Evolutionary conservation across 805 yeast species (phyloP).

Genomic region (Candida orba): DNA sequence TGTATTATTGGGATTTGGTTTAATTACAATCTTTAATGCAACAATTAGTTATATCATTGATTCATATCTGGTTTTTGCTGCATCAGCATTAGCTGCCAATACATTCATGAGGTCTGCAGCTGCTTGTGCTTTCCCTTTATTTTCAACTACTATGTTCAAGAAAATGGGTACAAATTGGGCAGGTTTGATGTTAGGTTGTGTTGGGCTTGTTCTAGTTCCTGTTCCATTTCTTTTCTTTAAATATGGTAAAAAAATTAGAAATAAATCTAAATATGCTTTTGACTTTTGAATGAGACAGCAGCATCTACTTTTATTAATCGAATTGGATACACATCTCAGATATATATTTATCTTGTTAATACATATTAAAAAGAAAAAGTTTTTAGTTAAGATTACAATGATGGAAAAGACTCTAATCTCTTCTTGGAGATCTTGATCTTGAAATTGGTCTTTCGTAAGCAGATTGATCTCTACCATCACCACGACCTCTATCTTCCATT

Average conservation of each 20-base stretch:
- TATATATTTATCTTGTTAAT: too few species aligned
- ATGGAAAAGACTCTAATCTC: conserved; percentile 10
- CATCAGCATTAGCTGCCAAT: conserved; percentile 73
- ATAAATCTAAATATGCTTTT: conserved; percentile 40
- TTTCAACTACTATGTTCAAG: conserved; percentile 62
- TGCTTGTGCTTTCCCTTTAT: conserved; percentile 68
- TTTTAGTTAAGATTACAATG: too few species aligned
- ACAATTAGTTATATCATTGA: conserved; percentile 69
- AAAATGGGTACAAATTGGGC: conserved; percentile 75
- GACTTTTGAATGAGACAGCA: not conserved
- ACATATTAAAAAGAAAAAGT: too few species aligned
- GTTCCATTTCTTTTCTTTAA: conserved; percentile 60
- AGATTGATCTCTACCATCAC: not conserved
- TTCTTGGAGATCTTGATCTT: conserved; percentile 27
- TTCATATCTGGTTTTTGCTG: conserved; percentile 62
- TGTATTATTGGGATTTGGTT: conserved; percentile 57
- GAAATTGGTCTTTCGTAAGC: conserved; percentile 18
- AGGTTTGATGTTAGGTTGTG: conserved; percentile 59
- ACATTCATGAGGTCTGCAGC: conserved; percentile 60
- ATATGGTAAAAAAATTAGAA: conserved; percentile 51
- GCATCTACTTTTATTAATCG: too few species aligned
- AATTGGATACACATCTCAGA: too few species aligned
- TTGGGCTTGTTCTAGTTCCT: conserved; percentile 50
- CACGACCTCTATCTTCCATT: conserved; percentile 10
- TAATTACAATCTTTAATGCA: conserved; percentile 61